Conservation (phyloP, 257 asterid genomes). For the Osmanthus fragrans region DNA sequence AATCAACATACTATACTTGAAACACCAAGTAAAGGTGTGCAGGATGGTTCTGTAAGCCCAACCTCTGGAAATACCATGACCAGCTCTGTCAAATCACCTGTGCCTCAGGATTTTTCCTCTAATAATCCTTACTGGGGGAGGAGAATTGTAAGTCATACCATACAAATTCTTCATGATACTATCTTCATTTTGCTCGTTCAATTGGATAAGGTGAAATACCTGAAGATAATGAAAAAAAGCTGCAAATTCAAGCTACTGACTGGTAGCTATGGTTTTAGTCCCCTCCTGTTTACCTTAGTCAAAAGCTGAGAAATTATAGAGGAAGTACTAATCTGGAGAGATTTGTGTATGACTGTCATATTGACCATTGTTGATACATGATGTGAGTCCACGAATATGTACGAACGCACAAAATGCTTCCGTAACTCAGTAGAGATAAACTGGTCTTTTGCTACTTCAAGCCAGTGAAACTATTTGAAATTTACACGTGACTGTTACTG, state of each 20-base stretch:
- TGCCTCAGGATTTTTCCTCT: conserved; percentile 35
- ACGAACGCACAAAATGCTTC: not conserved
- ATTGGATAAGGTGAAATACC: not conserved
- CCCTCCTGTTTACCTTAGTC: not conserved
- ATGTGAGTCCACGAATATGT: not conserved
- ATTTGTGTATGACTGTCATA: not conserved
- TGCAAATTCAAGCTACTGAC: not conserved
- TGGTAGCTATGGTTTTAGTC: conserved; percentile 1
- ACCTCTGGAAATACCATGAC: conserved; percentile 26
- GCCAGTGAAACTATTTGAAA: not conserved
- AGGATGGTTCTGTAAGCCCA: conserved; percentile 35
- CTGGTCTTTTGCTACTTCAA: not conserved
- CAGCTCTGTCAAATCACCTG: conserved; percentile 25
- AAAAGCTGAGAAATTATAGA: not conserved
- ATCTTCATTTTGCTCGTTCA: conserved; percentile 3
- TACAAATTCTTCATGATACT: not conserved
- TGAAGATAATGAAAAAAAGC: conserved; percentile 7
- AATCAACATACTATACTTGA: conserved; percentile 26
- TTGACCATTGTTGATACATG: not conserved
- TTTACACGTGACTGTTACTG: not conserved
- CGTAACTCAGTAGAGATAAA: not conserved
- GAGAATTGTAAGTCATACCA: conserved; percentile 50
- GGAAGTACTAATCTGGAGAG: not conserved
- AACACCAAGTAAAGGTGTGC: conserved; percentile 21
- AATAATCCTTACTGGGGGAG: conserved; percentile 41